Conservation (phyloP, 176 grass and related monocot genomes). For the Musa troglodytarum region DNA sequence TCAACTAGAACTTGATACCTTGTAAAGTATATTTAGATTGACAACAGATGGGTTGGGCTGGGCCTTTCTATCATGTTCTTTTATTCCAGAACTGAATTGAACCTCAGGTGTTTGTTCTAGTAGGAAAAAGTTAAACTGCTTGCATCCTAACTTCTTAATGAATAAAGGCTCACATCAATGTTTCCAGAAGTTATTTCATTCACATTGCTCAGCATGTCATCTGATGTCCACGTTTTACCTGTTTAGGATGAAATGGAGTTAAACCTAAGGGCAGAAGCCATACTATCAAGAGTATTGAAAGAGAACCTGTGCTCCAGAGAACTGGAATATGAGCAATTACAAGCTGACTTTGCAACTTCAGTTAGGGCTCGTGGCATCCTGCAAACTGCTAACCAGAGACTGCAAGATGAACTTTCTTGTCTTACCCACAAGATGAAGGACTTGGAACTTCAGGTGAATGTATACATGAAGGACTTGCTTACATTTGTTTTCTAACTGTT, state of each 20-base stretch:
- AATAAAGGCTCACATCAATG: too few species aligned
- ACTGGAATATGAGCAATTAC: conserved; percentile 54
- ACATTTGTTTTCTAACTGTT: too few species aligned
- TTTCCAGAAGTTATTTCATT: neutral
- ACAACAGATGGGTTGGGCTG: too few species aligned
- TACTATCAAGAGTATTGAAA: conserved; percentile 52
- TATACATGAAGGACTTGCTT: neutral
- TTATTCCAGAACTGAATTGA: too few species aligned
- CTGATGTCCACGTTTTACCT: neutral
- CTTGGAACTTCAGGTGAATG: conserved; percentile 57
- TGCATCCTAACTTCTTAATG: too few species aligned
- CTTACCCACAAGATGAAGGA: conserved; percentile 52
- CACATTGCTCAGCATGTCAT: conserved; percentile 14
- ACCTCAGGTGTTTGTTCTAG: too few species aligned
- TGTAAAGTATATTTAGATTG: too few species aligned
- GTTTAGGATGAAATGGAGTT: conserved; percentile 46
- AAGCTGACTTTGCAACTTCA: conserved; percentile 50
- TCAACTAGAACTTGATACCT: too few species aligned
- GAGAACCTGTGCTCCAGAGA: conserved; percentile 51
- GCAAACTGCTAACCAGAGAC: conserved; percentile 44
- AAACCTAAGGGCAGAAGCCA: conserved; percentile 55
- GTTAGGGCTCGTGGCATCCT: conserved; percentile 36
- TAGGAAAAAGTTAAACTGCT: too few species aligned
- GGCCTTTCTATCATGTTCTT: too few species aligned
- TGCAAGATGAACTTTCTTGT: conserved; percentile 46